These are phyloP conservation scores for Peterozyma xylosa DNA, from an alignment of 805 yeast genomes.

Conservation along the genomic window DNA sequence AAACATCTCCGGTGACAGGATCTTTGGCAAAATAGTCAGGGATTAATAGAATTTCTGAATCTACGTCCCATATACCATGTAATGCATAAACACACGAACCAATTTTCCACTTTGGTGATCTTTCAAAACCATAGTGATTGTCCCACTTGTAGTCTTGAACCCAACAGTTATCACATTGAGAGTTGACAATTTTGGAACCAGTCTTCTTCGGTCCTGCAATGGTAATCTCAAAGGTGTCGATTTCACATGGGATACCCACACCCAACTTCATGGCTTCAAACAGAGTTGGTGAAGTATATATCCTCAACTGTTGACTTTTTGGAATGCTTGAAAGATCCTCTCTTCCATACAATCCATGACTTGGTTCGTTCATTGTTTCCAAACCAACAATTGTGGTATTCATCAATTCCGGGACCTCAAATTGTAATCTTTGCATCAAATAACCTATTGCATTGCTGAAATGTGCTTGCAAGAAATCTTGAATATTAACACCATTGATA, in stretches of 20 bases:
- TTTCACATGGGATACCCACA: constrained; percentile 62
- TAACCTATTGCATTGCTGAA: constrained; percentile 47
- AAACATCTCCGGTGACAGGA: constrained; percentile 27
- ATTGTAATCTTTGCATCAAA: constrained; percentile 33
- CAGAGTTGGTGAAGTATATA: constrained; percentile 80
- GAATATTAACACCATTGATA: constrained; percentile 69
- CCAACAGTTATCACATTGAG: constrained; percentile 69
- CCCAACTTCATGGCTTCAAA: constrained; percentile 71
- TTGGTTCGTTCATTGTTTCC: constrained; percentile 85
- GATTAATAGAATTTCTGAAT: constrained; percentile 28
- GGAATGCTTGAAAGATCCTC: constrained; percentile 49
- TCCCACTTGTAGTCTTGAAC: constrained; percentile 48
- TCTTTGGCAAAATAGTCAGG: constrained; percentile 45
- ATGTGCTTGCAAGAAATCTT: constrained; percentile 64
- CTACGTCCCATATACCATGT: constrained; percentile 67
- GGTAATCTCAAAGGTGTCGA: constrained; percentile 65
- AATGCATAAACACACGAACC: constrained; percentile 80
- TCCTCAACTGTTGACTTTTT: constrained; percentile 53
- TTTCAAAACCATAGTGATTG: constrained; percentile 58
- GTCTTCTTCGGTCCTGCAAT: constrained; percentile 69
- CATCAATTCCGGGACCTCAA: constrained; percentile 35
- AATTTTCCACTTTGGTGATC: constrained; percentile 56
- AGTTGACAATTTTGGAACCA: constrained; percentile 52
- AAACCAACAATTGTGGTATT: constrained; percentile 63
- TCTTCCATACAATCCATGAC: constrained; percentile 63